Evolutionary conservation across 2,329 filamentous ascomycete genomes (phyloP), one percentile per base, ranked within the genome.

Genomic region (Hypoxylon rubiginosum): DNA sequence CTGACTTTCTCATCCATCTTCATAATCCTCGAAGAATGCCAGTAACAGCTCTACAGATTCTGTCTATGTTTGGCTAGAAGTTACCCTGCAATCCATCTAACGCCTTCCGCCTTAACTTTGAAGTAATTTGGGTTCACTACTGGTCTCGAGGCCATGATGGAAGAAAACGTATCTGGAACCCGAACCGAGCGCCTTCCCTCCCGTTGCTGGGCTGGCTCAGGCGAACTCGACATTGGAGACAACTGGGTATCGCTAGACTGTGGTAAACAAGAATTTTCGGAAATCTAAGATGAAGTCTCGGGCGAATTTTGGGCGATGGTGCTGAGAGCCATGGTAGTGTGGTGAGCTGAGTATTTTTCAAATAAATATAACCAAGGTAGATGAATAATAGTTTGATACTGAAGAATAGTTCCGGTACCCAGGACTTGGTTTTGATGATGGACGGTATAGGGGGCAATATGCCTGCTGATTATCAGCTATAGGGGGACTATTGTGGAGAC

Each of bases 161-260:
- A 69, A 32, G 67, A 69, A 28, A 67, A 69, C 28, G 67, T 6
- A n/a, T 69, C 67, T 11, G 67, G 67, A 26, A 69, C 50, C n/a
- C 56, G 56, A 46, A 59, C 36, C 10, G 41, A 45, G 41, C 41
- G 41, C 41, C 41, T 45, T 3, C 17, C 41, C 5, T 45, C 17
- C 11, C 2, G n/a, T 9, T 26, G 32, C 21, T 51, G n/a, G 13
- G 10, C 34, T 30, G 34, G 19, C 46, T 58, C n/a, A 32, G 28
- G 28, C 9, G 26, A 43, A 36, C 26, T 24, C 10, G 46, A 58
- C 45, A 49, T 50, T 30, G 30, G 15, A 2, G 34, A 39, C 10
- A n/a, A n/a, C 10, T 39, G 34, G 5, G 13, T 39, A 39, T 49
- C 8, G 21, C 13, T 19, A 1, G 24, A 45, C 5, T 43, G 51